Conservation (phyloP, 192 early-diverging fungal genomes). For the Coemansia sp. region DNA sequence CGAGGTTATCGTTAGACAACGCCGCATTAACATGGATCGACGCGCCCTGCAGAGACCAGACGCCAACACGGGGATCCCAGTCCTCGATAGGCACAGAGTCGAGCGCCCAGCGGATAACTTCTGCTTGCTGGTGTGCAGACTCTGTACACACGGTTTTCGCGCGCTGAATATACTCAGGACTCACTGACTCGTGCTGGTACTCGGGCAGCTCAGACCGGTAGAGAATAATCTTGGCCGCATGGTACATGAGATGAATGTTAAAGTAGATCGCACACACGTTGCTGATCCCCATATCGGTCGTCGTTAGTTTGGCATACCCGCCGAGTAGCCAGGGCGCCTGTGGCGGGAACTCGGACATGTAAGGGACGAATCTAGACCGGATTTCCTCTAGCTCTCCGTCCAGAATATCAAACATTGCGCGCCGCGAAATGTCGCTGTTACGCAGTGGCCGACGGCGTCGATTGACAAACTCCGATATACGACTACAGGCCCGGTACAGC, state of each 20-base stretch:
- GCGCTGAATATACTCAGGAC: constrained; percentile 29
- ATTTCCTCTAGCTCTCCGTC: constrained; percentile 49
- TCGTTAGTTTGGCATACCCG: constrained; percentile 21
- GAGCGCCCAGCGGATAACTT: constrained; percentile 52
- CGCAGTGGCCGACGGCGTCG: constrained; percentile 47
- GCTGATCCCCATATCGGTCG: constrained; percentile 18
- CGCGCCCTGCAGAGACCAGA: constrained; percentile 56
- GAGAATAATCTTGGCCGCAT: constrained; percentile 54
- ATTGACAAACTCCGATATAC: constrained; percentile 53
- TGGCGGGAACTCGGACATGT: constrained; percentile 51
- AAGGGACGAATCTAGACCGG: constrained; percentile 28
- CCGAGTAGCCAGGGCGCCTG: constrained; percentile 32
- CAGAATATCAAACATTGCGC: constrained; percentile 51
- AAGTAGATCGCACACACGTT: constrained; percentile 37
- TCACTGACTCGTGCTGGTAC: constrained; percentile 44
- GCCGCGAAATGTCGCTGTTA: constrained; percentile 37
- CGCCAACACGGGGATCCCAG: constrained; percentile 54
- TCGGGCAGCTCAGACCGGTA: constrained; percentile 55
- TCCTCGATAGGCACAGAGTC: constrained; percentile 51
- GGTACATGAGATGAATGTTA: constrained; percentile 52
- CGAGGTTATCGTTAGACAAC: constrained; percentile 27
- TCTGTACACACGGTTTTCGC: constrained; percentile 53
- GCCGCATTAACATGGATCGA: constrained; percentile 55
- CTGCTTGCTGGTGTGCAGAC: constrained; percentile 50
- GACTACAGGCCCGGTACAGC: constrained; percentile 47